phyloP scores from a whole-genome alignment of 805 yeast genomes.

The Candida wancherniae region DNA sequence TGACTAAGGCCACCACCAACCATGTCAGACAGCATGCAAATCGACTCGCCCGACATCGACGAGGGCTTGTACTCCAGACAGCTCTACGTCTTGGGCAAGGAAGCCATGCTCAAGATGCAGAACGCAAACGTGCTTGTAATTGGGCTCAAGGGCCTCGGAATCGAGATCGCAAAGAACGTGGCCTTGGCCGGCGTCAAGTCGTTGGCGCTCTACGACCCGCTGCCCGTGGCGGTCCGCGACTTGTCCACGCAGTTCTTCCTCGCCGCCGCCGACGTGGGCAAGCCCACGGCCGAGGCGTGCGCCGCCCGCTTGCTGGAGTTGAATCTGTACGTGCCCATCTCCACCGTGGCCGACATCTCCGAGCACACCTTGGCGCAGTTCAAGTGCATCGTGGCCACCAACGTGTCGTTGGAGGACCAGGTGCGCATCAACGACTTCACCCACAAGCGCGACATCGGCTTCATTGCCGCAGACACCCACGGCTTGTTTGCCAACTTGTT shows the following conservation, averaged over 20 bases:
- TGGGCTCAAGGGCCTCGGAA: conserved; percentile 89
- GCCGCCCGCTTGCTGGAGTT: conserved; percentile 68
- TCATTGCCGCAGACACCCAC: conserved; percentile 73
- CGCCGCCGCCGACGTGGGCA: conserved; percentile 66
- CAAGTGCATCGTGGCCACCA: conserved; percentile 85
- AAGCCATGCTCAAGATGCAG: conserved; percentile 97
- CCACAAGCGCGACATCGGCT: conserved; percentile 69
- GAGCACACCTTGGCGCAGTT: conserved; percentile 51
- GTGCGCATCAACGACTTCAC: conserved; percentile 70
- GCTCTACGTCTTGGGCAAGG: conserved; percentile 92
- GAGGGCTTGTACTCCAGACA: conserved; percentile 96
- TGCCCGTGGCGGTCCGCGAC: conserved; percentile 60
- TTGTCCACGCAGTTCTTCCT: conserved; percentile 88
- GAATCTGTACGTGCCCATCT: conserved; percentile 85
- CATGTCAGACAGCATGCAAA: conserved; percentile 32
- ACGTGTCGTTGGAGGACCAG: conserved; percentile 65
- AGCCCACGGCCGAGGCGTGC: conserved; percentile 70
- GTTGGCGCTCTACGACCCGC: conserved; percentile 78
- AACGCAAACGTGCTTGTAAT: conserved; percentile 84
- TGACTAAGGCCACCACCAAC: background rate
- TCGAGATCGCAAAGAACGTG: conserved; percentile 94
- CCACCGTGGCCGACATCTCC: conserved; percentile 53
- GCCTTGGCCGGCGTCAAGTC: conserved; percentile 97
- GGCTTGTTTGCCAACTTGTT: conserved; percentile 88
- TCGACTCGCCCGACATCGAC: conserved; percentile 59